Evolutionary conservation across 2,329 filamentous ascomycete genomes (phyloP).

Genomic region (Pestalotiopsis fici): DNA sequence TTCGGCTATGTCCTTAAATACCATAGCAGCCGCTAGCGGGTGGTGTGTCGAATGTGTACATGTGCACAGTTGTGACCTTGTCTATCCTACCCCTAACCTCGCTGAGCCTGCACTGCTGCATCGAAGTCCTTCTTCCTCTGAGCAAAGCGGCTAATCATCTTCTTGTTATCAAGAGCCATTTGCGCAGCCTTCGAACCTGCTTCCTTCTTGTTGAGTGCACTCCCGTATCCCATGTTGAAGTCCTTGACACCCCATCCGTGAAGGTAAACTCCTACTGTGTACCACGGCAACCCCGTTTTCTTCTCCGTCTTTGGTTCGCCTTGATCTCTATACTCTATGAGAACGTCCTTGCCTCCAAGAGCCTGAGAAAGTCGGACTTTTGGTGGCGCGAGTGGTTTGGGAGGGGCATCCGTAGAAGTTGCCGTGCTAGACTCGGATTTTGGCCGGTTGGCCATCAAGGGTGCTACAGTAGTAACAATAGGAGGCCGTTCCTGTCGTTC

Average conservation of each 20-base stretch:
- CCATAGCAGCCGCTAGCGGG: too few relatives aligned
- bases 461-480: too few relatives aligned
- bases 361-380: slow-evolving; percentile 50
- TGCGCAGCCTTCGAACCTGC: slow-evolving; percentile 68
- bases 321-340: slow-evolving; percentile 62
- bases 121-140: slow-evolving; percentile 48
- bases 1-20: background rate
- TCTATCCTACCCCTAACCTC: background rate
- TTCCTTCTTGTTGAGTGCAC: slow-evolving; percentile 67
- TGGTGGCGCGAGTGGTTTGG: slow-evolving; percentile 32
- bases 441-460: slow-evolving; percentile 10
- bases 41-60: too few relatives aligned
- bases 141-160: slow-evolving; percentile 53
- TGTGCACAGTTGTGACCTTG: background rate
- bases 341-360: slow-evolving; percentile 59
- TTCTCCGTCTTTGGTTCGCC: slow-evolving; percentile 55
- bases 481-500: background rate
- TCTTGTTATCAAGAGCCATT: slow-evolving; percentile 66
- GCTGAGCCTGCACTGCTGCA: slow-evolving; percentile 25
- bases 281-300: slow-evolving; percentile 55
- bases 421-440: slow-evolving; percentile 4
- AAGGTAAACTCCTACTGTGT: slow-evolving; percentile 64
- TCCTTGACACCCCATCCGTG: slow-evolving; percentile 69
- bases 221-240: slow-evolving; percentile 63
- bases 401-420: background rate